These are phyloP conservation scores for Aspergillus tamarii DNA, from an alignment of 2,329 filamentous ascomycete species.

Conservation along the genomic window DNA sequence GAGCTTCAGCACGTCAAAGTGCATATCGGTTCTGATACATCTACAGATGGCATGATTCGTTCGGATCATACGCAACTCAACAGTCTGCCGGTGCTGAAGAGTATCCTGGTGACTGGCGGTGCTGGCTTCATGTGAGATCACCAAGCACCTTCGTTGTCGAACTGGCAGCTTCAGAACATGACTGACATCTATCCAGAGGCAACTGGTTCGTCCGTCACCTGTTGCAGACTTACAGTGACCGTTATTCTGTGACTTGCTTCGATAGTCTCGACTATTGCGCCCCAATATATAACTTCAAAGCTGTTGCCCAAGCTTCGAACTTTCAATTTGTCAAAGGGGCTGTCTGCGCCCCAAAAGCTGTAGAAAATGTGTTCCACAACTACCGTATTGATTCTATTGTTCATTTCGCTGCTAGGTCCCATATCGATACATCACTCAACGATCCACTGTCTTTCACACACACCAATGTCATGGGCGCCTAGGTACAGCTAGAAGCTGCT, in stretches of 20 bases:
- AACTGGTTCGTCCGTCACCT: no score
- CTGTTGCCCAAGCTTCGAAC: conserved; percentile 68
- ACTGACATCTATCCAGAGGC: no score
- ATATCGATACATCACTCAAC: conserved; percentile 80
- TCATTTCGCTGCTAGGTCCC: conserved; percentile 82
- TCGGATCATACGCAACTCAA: neutral
- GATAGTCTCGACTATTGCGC: conserved; percentile 85
- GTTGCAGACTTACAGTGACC: no score
- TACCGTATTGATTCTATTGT: conserved; percentile 78
- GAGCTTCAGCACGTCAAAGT: neutral
- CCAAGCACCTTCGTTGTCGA: no score
- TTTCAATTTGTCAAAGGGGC: conserved; percentile 81
- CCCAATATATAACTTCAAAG: conserved; percentile 75
- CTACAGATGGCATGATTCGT: neutral
- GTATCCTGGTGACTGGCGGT: conserved; percentile 6
- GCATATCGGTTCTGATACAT: neutral
- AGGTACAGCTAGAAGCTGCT: conserved; percentile 76
- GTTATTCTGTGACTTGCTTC: conserved; percentile 78
- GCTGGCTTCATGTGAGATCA: no score
- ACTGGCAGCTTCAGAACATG: no score
- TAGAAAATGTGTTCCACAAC: conserved; percentile 70
- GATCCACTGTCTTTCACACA: conserved; percentile 82
- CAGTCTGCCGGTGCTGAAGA: neutral
- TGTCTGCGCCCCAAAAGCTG: conserved; percentile 70
- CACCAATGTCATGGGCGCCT: conserved; percentile 83